Evolutionary conservation across 495 filamentous ascomycete genomes (phyloP).

Genomic region (Geopyxis carbonaria): DNA sequence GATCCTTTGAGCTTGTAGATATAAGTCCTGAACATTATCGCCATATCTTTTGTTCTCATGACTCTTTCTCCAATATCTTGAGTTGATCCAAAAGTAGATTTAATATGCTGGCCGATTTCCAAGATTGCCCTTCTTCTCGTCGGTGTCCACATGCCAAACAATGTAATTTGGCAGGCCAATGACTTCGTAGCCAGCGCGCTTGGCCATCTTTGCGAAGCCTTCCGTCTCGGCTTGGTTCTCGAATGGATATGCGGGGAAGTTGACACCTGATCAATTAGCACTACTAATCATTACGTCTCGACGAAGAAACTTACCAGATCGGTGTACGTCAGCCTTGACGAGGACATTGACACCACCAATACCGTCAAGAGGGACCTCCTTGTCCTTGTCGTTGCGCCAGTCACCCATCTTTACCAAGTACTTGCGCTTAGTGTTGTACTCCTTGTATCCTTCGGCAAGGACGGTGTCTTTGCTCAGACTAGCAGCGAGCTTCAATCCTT

Average conservation of each 20-base stretch:
- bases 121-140: conserved; percentile 80
- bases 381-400: conserved; percentile 77
- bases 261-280: conserved; percentile 49
- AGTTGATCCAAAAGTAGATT: too few relatives aligned
- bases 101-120: conserved; percentile 22
- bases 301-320: conserved; percentile 47
- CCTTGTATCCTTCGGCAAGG: conserved; percentile 83
- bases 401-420: conserved; percentile 80
- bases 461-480: conserved; percentile 62
- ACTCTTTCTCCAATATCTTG: too few relatives aligned
- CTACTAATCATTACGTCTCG: background rate
- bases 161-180: conserved; percentile 91
- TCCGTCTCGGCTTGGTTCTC: conserved; percentile 99
- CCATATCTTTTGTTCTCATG: too few relatives aligned
- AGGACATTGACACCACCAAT: conserved; percentile 95
- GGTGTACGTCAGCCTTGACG: conserved; percentile 92
- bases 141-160: conserved; percentile 98
- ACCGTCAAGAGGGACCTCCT: conserved; percentile 80
- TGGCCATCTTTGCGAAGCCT: conserved; percentile 97
- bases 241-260: conserved; percentile 93
- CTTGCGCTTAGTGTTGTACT: conserved; percentile 74
- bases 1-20: too few relatives aligned
- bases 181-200: conserved; percentile 86
- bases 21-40: too few relatives aligned
- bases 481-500: conserved; percentile 53